A percentile compares a stretch with the other conserved stretches of the same genome.
Evolutionary conservation across 176 grass and related monocot species (phyloP).

Genomic region (Triticum timopheevii): DNA sequence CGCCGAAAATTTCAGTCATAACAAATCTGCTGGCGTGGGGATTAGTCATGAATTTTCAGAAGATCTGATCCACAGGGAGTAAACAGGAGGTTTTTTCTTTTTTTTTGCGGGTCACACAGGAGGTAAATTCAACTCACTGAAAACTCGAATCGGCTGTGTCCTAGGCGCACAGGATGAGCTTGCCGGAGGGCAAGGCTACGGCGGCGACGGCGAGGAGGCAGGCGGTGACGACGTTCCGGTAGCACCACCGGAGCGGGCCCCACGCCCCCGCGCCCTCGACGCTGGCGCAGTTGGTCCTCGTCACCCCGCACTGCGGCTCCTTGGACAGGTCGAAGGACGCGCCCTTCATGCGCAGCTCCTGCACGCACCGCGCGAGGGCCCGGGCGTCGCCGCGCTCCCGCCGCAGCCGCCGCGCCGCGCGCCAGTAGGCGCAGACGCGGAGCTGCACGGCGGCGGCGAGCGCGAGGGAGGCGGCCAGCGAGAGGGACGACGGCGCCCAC

Average conservation of each 20-base stretch:
- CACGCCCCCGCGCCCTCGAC: slow-evolving; percentile 56
- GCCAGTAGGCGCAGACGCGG: slow-evolving; percentile 67
- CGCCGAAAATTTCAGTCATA: neutral
- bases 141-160: neutral
- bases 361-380: slow-evolving; percentile 61
- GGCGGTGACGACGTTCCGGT: slow-evolving; percentile 59
- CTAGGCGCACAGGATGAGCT: slow-evolving; percentile 71
- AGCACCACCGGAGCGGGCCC: slow-evolving; percentile 69
- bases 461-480: slow-evolving; percentile 63
- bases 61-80: neutral
- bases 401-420: slow-evolving; percentile 44
- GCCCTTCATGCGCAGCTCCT: slow-evolving; percentile 82
- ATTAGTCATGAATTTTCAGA: neutral
- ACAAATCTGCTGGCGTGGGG: neutral
- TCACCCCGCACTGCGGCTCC: slow-evolving; percentile 70
- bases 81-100: neutral
- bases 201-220: slow-evolving; percentile 63
- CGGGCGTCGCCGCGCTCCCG: slow-evolving; percentile 64
- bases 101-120: neutral
- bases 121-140: neutral
- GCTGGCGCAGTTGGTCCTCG: slow-evolving; percentile 73
- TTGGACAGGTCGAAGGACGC: slow-evolving; percentile 76
- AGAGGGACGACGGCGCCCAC: slow-evolving; percentile 76
- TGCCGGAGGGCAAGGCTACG: slow-evolving; percentile 45
- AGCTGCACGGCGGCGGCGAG: slow-evolving; percentile 67